These are phyloP conservation scores for Aphanomyces euteiches DNA, from an alignment of 352 stramenopile species.

Conservation along the genomic window DNA sequence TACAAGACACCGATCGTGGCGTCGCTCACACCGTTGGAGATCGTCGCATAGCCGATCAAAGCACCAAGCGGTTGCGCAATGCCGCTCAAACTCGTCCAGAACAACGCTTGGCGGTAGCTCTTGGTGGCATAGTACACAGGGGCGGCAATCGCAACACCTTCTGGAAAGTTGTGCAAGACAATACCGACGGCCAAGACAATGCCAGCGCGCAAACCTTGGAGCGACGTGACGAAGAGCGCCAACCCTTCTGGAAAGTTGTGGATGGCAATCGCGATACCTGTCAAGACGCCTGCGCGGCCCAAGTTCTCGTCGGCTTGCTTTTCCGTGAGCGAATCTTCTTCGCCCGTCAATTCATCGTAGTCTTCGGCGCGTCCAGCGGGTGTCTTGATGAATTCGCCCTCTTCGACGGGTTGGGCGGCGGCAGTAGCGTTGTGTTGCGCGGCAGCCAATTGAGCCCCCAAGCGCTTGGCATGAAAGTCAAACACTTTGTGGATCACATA, in stretches of 20 bases:
- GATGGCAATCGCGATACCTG: constrained; percentile 92
- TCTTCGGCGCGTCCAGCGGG: background rate
- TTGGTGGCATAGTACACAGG: constrained; percentile 96
- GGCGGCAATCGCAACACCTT: constrained; percentile 93
- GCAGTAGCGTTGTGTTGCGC: background rate
- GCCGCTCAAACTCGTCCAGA: constrained; percentile 89
- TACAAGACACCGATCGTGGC: constrained; percentile 87
- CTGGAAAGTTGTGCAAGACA: constrained; percentile 96
- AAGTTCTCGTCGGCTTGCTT: constrained; percentile 38
- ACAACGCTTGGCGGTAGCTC: constrained; percentile 88
- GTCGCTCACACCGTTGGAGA: constrained; percentile 55
- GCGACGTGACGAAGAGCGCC: constrained; percentile 91
- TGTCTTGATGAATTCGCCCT: constrained; percentile 1
- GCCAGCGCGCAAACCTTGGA: constrained; percentile 87
- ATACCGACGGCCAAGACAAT: constrained; percentile 93
- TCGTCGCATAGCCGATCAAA: constrained; percentile 77
- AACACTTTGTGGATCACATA: constrained; percentile 58
- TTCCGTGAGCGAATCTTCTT: constrained; percentile 2
- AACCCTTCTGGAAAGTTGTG: constrained; percentile 98
- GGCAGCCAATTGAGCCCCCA: background rate
- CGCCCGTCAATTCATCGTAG: background rate
- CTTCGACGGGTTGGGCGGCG: background rate
- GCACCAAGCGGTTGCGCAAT: constrained; percentile 89
- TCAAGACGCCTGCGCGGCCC: constrained; percentile 85
- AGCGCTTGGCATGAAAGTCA: constrained; percentile 30